Conservation (phyloP, 352 stramenopile genomes). For the Thraustotheca clavata region DNA sequence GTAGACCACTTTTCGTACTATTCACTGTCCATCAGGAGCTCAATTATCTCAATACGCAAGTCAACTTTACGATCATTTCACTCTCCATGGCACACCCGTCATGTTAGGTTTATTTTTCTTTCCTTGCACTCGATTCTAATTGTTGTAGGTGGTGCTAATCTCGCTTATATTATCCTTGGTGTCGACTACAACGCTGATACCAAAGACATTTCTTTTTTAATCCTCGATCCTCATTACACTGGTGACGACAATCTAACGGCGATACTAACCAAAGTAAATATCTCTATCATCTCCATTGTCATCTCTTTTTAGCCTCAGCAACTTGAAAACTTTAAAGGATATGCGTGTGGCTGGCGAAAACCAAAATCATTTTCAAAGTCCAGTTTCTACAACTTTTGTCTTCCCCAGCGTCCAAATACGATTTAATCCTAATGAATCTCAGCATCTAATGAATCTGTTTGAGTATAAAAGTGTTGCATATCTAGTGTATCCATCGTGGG, state of each 20-base stretch:
- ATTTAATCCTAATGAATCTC: too few relatives aligned
- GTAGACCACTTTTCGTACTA: constrained; percentile 42
- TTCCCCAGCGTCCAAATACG: constrained; percentile 43
- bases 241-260: constrained; percentile 50
- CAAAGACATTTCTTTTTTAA: constrained; percentile 64
- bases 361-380: constrained; percentile 45
- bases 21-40: constrained; percentile 49
- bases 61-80: constrained; percentile 68
- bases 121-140: background rate
- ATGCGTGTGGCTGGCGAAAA: constrained; percentile 59
- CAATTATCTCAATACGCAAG: constrained; percentile 49
- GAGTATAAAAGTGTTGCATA: too few relatives aligned
- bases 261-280: constrained; percentile 47
- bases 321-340: constrained; percentile 69
- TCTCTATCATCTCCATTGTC: background rate
- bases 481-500: too few relatives aligned
- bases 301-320: constrained; percentile 23
- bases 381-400: constrained; percentile 70
- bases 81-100: constrained; percentile 66
- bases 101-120: constrained; percentile 48
- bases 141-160: constrained; percentile 40
- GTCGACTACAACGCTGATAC: constrained; percentile 55
- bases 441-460: too few relatives aligned
- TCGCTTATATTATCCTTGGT: constrained; percentile 76
- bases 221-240: constrained; percentile 76